Base-by-base conservation (phyloP, 1,284 basidiomycete species). In the Pseudomicrostroma phylloplanum region DNA sequence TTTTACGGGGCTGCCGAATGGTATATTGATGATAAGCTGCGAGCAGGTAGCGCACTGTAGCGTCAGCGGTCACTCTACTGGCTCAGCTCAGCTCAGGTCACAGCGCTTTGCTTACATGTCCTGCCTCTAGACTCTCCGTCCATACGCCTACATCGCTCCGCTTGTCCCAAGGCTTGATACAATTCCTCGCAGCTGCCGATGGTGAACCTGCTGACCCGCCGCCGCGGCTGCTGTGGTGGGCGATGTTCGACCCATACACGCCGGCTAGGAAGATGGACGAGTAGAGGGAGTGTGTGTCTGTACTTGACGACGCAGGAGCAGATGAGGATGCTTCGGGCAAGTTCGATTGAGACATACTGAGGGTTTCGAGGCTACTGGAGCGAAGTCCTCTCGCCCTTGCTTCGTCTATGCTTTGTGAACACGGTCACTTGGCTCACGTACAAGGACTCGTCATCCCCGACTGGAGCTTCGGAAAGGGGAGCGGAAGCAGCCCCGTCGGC, bases 11-110 rank as follows among this genome's bases (percentile, higher is more conserved):
- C 25, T 19, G 21, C 21, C 15, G 21, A 54, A 54, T 6, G 51
- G 51, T 54, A 54, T 54, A 15, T 54, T 54, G 17, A 54, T 13
- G 13, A 54, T 25, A 25, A 54, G 51, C 43, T 48, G 43, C 43
- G 43, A 48, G 43, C 6, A 6, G 43, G 12, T 6, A n/a, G 43
- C 21, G 43, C 21, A 6, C 43, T n/a, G 43, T n/a, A 21, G 43
- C 43, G 43, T 48, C 30, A 36, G 30, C 30, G 43, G 17, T 12
- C 43, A 48, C 4, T 13, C 43, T 6, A 42, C 41, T 42, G 41
- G 9, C 9, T 42, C 11, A 9, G 9, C 6, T 48, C 43, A 17
- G 43, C 43, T 17, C 43, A 17, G 15, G 6, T 21, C 43, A 17
- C 17, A 4, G 43, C 43, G 17, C 15, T 21, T n/a, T 3, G 21